Percentiles rank a stretch among this genome's conserved stretches.
Evolutionary conservation across 371 early-diverging fungal genomes (phyloP).

Genomic region (Lichtheimia ornata): DNA sequence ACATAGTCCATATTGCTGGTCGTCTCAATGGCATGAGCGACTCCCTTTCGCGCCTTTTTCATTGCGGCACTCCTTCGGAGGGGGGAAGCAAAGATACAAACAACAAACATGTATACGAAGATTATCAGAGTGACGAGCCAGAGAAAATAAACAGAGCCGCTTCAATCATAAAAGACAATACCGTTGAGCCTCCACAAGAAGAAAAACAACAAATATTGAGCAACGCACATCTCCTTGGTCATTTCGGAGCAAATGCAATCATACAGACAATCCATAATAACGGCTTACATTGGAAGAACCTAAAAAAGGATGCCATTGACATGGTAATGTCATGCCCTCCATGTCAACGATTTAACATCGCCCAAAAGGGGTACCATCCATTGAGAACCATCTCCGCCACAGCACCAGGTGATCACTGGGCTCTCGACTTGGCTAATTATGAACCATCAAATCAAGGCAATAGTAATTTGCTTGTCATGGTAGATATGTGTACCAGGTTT

Average conservation of each 20-base stretch:
- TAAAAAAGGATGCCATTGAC: conserved; percentile 20
- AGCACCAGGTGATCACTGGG: conserved; percentile 20
- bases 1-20: conserved; percentile 14
- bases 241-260: conserved; percentile 21
- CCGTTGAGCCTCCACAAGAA: neutral
- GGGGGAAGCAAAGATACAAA: no score
- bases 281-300: conserved; percentile 17
- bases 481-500: conserved; percentile 26
- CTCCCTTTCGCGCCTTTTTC: conserved; percentile 8
- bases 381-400: conserved; percentile 11
- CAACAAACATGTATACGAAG: neutral
- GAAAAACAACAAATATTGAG: conserved; percentile 13
- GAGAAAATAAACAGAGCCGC: neutral
- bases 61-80: neutral
- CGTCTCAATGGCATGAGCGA: conserved; percentile 9
- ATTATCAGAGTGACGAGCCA: neutral
- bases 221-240: conserved; percentile 14
- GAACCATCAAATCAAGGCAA: conserved; percentile 10
- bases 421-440: conserved; percentile 15
- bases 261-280: conserved; percentile 10
- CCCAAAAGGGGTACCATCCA: conserved; percentile 15
- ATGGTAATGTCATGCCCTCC: conserved; percentile 7
- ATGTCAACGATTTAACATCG: conserved; percentile 20
- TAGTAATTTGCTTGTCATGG: conserved; percentile 20
- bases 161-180: neutral